Base-by-base conservation (phyloP, 176 grass and related monocot species). In the Tuctoria greenei region DNA sequence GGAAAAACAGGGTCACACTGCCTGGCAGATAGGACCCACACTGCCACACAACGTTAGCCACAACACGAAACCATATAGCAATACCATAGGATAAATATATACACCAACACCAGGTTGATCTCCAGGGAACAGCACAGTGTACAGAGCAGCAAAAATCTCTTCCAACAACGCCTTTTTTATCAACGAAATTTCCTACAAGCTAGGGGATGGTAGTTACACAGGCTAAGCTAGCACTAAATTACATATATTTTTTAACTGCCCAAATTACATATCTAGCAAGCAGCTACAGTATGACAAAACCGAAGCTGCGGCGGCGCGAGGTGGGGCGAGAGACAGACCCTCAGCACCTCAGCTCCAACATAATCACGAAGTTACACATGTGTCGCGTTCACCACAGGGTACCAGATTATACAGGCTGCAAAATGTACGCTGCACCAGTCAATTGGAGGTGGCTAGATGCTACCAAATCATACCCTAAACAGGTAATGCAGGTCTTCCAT, bases 401-500 rank as follows among this genome's bases (percentile, higher is more conserved):
- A 27, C 25, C 63, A 50, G 40, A 31, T 80, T 49, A 54, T 21
- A 71, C 46, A 83, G 23, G 47, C 54, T 75, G 58, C 7, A 79
- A 49, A 23, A 72, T 37, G 46, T 11, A 12, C 26, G 9, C 64
- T 7, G 52, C 39, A 7, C 8, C 17, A 51, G 16, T 5, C 47
- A 51, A 25, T 12, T 15, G 2, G 12, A 50, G 43, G 34, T 23
- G 24, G 15, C 36, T 17, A 5, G 68, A n/a, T 73, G 49, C 36
- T 44, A 31, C 70, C 6, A 38, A 78, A 78, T 87, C 82, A 95
- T 57, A 88, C 41, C 87, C 42, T 88, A 82, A 99, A 95, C 64
- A 99, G 74, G 57, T 90, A 95, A 78, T 83, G 90, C 24, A 99
- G 85, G 82, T 99, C 96, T 41, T 99, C 96, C 24, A 90, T 69